Conservation (phyloP, 2,329 filamentous ascomycete genomes). For the Trichophyton equinum region DNA sequence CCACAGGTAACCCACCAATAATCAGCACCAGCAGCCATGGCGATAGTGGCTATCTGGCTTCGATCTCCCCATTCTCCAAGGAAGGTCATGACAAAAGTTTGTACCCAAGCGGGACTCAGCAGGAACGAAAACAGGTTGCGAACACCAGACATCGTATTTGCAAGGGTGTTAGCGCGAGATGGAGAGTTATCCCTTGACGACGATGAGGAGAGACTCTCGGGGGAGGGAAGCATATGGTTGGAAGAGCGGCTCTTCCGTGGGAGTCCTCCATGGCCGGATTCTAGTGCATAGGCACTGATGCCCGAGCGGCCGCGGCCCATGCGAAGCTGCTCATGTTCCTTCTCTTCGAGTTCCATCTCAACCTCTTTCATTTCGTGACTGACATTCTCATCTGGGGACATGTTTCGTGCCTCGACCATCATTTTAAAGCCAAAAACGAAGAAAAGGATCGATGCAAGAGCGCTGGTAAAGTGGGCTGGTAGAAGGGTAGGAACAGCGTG, state of each 20-base stretch:
- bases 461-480: constrained; percentile 79
- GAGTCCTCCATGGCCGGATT: constrained; percentile 57
- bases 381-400: constrained; percentile 82
- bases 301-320: constrained; percentile 53
- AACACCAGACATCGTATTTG: constrained; percentile 48
- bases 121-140: constrained; percentile 79
- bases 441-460: constrained; percentile 74
- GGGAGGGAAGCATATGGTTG: constrained; percentile 64
- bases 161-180: constrained; percentile 34
- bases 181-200: constrained; percentile 50
- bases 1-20: constrained; percentile 98
- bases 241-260: constrained; percentile 54
- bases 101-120: constrained; percentile 91
- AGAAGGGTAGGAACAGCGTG: constrained; percentile 85
- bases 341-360: constrained; percentile 83
- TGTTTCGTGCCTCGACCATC: constrained; percentile 72
- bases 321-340: constrained; percentile 64
- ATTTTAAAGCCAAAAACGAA: constrained; percentile 78
- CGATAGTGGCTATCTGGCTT: constrained; percentile 95
- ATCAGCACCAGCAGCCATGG: constrained; percentile 95
- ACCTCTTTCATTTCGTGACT: constrained; percentile 98
- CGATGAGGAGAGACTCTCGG: constrained; percentile 67
- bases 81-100: constrained; percentile 99
- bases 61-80: constrained; percentile 96
- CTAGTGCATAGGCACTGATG: constrained; percentile 62